A percentile compares a stretch with the other conserved stretches of the same genome.
phyloP scores from a whole-genome alignment of 495 filamentous ascomycete species.

The Bacidia rubella region DNA sequence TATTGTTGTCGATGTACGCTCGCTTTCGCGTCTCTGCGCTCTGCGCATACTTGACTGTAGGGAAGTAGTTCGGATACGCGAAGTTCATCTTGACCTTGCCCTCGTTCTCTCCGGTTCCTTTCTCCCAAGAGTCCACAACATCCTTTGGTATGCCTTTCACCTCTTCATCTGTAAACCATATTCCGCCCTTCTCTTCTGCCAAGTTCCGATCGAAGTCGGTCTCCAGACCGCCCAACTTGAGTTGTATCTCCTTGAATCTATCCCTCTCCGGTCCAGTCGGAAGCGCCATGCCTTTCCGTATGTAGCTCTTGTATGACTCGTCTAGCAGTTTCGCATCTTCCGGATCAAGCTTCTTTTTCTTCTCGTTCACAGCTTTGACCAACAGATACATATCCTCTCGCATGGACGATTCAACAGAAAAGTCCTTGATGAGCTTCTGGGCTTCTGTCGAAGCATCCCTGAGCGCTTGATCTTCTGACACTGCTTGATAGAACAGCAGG shows the following conservation, averaged over 20 bases:
- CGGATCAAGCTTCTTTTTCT: slow-evolving; percentile 45
- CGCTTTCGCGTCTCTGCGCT: slow-evolving; percentile 42
- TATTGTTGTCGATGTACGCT: slow-evolving; percentile 51
- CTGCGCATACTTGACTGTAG: slow-evolving; percentile 48
- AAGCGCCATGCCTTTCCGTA: slow-evolving; percentile 48
- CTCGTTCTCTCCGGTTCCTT: slow-evolving; percentile 55
- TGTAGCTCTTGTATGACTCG: slow-evolving; percentile 54
- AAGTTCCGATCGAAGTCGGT: slow-evolving; percentile 57
- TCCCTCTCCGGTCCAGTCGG: slow-evolving; percentile 47
- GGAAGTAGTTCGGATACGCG: slow-evolving; percentile 59
- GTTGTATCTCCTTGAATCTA: slow-evolving; percentile 63
- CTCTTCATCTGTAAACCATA: slow-evolving; percentile 51
- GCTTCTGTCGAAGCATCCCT: slow-evolving; percentile 59
- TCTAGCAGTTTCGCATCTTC: slow-evolving; percentile 51
- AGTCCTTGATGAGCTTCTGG: slow-evolving; percentile 54
- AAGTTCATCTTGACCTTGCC: slow-evolving; percentile 53
- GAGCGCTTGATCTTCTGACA: slow-evolving; percentile 53
- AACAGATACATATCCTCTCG: slow-evolving; percentile 53
- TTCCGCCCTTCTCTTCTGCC: slow-evolving; percentile 53
- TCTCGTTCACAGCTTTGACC: slow-evolving; percentile 46
- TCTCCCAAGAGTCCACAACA: slow-evolving; percentile 48
- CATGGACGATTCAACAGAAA: slow-evolving; percentile 52
- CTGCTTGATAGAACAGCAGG: slow-evolving; percentile 67
- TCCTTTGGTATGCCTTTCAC: slow-evolving; percentile 52
- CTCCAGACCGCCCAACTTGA: slow-evolving; percentile 48